A percentile compares a stretch with the other conserved stretches of the same genome.
Evolutionary conservation across 106 monocot genomes (phyloP).

Genomic region (Acorus calamus): DNA sequence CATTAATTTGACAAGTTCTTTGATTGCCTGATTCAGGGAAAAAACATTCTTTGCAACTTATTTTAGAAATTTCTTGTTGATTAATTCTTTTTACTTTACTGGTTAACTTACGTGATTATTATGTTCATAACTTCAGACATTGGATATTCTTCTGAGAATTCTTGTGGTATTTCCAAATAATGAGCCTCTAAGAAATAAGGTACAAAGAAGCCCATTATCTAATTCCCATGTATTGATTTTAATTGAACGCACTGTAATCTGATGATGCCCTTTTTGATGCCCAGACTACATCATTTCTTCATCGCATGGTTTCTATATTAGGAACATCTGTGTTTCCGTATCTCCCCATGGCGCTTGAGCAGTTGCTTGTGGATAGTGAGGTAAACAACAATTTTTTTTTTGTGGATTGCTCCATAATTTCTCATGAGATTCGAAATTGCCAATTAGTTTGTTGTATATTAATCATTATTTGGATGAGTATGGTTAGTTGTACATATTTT

Average conservation of each 20-base stretch:
- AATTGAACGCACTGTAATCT: neutral
- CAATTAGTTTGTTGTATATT: no score
- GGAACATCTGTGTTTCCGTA: slow-evolving; percentile 67
- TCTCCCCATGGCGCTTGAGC: slow-evolving; percentile 74
- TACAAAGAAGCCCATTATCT: slow-evolving; percentile 10
- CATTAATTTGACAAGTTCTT: no score
- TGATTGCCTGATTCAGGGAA: no score
- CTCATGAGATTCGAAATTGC: no score
- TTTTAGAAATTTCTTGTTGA: no score
- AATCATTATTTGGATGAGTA: no score
- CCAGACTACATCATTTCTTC: slow-evolving; percentile 85
- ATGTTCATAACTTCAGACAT: slow-evolving; percentile 30
- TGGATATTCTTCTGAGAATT: slow-evolving; percentile 71
- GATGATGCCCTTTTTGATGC: neutral
- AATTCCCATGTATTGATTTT: neutral
- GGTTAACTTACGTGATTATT: no score
- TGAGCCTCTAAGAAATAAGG: slow-evolving; percentile 72
- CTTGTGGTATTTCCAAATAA: slow-evolving; percentile 60
- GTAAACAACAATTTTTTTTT: slow-evolving; percentile 5
- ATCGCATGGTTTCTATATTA: slow-evolving; percentile 89
- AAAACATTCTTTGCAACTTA: no score
- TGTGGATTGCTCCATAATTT: neutral
- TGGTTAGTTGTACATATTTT: no score
- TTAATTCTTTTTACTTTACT: no score
- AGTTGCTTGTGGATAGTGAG: slow-evolving; percentile 78